Percentiles rank a stretch among this genome's conserved stretches.
phyloP scores from a whole-genome alignment of 768 basidiomycete species.

The Brasilioporus rufonigricans region DNA sequence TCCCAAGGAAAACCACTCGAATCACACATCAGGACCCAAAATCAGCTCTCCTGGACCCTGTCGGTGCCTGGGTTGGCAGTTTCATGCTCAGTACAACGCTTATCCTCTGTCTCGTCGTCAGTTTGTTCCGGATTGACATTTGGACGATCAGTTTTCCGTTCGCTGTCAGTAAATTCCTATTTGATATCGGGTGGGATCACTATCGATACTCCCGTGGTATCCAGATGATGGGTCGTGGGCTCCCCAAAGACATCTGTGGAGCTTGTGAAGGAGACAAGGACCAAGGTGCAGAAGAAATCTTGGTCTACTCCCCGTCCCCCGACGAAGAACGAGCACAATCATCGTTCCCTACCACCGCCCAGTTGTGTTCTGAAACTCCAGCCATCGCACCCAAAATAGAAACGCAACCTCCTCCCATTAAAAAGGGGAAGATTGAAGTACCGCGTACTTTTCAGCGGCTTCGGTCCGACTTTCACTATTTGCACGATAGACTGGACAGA shows the following conservation, averaged over 20 bases:
- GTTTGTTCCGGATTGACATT: slow-evolving; percentile 73
- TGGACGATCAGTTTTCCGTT: slow-evolving; percentile 87
- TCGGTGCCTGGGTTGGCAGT: slow-evolving; percentile 73
- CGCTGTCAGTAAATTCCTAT: slow-evolving; percentile 65
- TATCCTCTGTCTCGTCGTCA: slow-evolving; percentile 70
- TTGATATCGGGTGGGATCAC: slow-evolving; percentile 63
- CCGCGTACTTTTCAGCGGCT: no score
- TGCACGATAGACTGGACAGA: no score
- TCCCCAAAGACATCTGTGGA: background rate
- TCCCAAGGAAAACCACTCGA: slow-evolving; percentile 45
- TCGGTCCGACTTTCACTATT: no score
- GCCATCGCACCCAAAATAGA: background rate
- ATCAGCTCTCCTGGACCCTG: slow-evolving; percentile 66
- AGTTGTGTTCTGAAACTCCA: background rate
- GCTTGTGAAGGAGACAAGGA: background rate
- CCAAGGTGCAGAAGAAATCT: background rate
- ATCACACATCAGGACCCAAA: slow-evolving; percentile 46
- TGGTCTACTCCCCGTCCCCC: background rate
- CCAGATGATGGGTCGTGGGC: slow-evolving; percentile 14
- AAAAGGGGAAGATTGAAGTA: no score
- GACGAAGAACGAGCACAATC: background rate
- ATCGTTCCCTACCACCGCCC: background rate
- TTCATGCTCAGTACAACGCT: slow-evolving; percentile 65
- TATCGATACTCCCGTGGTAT: slow-evolving; percentile 39
- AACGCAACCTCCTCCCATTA: background rate